Percentiles rank a stretch among this genome's conserved stretches.
These are phyloP conservation scores for Kurtzmaniella quercitrusa DNA, from an alignment of 1,139 yeast species.

Conservation along the genomic window DNA sequence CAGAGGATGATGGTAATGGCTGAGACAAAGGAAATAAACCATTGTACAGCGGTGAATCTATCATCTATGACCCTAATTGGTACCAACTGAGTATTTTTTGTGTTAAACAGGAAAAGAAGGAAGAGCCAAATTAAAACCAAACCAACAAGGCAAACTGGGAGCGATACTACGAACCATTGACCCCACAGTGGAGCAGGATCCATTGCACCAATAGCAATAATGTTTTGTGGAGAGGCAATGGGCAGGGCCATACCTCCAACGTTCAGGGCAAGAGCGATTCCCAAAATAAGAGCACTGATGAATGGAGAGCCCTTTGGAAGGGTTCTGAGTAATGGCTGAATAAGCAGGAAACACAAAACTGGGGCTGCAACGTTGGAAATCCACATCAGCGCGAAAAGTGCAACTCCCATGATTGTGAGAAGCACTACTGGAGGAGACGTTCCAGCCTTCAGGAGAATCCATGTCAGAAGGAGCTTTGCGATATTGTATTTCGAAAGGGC, in stretches of 20 bases:
- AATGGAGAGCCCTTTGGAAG: conserved; percentile 59
- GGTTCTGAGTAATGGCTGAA: conserved; percentile 61
- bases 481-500: conserved; percentile 68
- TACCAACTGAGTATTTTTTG: conserved; percentile 38
- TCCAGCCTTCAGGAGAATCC: conserved; percentile 61
- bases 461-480: conserved; percentile 63
- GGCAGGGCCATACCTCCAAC: conserved; percentile 82
- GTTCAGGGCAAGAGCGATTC: conserved; percentile 70
- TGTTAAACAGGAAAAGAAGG: conserved; percentile 51
- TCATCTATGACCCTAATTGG: conserved; percentile 58
- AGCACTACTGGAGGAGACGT: conserved; percentile 61
- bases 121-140: conserved; percentile 54
- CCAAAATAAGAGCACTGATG: conserved; percentile 60
- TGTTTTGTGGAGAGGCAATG: conserved; percentile 74
- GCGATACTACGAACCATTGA: conserved; percentile 66
- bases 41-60: conserved; percentile 55
- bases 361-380: conserved; percentile 79
- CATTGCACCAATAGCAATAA: conserved; percentile 67
- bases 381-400: conserved; percentile 73
- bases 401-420: conserved; percentile 62
- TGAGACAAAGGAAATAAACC: conserved; percentile 53
- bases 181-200: conserved; percentile 72
- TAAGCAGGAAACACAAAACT: conserved; percentile 63
- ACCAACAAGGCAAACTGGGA: conserved; percentile 58
- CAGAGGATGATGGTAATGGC: conserved; percentile 60